A percentile compares a stretch with the other conserved stretches of the same genome.
These are phyloP conservation scores for Mucor mucedo DNA, from an alignment of 371 early-diverging fungal species.

Conservation along the genomic window DNA sequence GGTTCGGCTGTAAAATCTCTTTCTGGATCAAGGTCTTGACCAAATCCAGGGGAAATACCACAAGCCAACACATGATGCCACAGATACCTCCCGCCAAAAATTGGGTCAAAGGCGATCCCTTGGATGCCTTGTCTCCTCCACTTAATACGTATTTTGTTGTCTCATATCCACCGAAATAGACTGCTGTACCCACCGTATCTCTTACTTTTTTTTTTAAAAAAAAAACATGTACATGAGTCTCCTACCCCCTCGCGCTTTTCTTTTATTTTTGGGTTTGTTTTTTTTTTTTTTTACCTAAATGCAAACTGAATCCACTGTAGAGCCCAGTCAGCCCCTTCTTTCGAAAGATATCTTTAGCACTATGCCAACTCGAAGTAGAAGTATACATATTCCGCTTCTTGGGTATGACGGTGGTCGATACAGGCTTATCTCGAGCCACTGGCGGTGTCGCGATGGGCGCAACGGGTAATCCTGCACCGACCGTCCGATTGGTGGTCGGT, in stretches of 20 bases:
- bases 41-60: slow-evolving; percentile 82
- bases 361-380: slow-evolving; percentile 60
- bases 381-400: slow-evolving; percentile 9
- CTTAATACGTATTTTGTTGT: slow-evolving; percentile 70
- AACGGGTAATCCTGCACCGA: slow-evolving; percentile 42
- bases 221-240: background rate
- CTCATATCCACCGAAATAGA: slow-evolving; percentile 84
- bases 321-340: slow-evolving; percentile 55
- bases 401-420: background rate
- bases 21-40: slow-evolving; percentile 81
- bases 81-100: slow-evolving; percentile 82
- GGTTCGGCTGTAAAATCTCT: slow-evolving; percentile 61
- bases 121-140: slow-evolving; percentile 28
- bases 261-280: too few relatives aligned
- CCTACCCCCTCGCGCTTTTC: too few relatives aligned
- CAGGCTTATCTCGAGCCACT: background rate
- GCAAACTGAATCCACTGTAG: slow-evolving; percentile 57
- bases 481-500: slow-evolving; percentile 25
- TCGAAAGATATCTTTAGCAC: slow-evolving; percentile 62
- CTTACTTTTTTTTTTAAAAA: slow-evolving; percentile 46
- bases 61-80: slow-evolving; percentile 81
- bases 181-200: slow-evolving; percentile 77
- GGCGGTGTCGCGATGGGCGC: slow-evolving; percentile 30
- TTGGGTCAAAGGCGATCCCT: slow-evolving; percentile 70
- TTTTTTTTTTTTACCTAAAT: slow-evolving; percentile 48